Evolutionary conservation across 148 eudicot genomes (phyloP), one percentile per base, ranked within the genome.

Genomic region (Rhododendron griersonianum): DNA sequence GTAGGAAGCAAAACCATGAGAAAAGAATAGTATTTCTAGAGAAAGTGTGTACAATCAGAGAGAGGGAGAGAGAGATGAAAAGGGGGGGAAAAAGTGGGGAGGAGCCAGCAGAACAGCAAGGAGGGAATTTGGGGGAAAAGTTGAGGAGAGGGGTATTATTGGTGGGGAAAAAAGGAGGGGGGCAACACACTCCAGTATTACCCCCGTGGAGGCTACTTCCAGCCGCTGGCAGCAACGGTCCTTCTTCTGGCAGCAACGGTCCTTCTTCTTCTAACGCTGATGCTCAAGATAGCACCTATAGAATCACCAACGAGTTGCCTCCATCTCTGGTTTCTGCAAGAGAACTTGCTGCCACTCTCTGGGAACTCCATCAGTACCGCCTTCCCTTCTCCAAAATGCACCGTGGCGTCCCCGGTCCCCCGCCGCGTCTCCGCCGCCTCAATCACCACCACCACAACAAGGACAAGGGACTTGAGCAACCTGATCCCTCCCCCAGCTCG

Each of bases 81-180:
- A 89, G 86, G 50, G 86, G 7, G 47, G 87, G 19, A 78, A 85
- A 85, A 88, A 84, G 90, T 85, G 88, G 87, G 65, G 87, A 80
- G 85, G 88, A 80, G 90, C 57, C 91, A 89, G 90, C 91, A 65
- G 90, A 88, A 91, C 89, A 88, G 89, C 73, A 25, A 25, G 83
- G 82, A 59, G 90, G 81, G 76, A 88, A 86, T 86, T 90, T 90
- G 33, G 93, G 92, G 86, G 91, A 90, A 91, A 90, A 91, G 91
- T 91, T 91, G 91, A 87, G 82, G 85, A 84, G 81, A 82, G 48
- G 84, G 53, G 21, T 69, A 21, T 61, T 48, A 35, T 28, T 84
- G 37, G 88, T 86, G 85, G 90, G 91, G 87, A 88, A 89, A 89
- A 91, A 65, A 3, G 73, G 85, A 81, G 90, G 93, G 80, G 93